Evolutionary conservation across 1,284 basidiomycete genomes (phyloP).

Genomic region (Trametes polyzona): DNA sequence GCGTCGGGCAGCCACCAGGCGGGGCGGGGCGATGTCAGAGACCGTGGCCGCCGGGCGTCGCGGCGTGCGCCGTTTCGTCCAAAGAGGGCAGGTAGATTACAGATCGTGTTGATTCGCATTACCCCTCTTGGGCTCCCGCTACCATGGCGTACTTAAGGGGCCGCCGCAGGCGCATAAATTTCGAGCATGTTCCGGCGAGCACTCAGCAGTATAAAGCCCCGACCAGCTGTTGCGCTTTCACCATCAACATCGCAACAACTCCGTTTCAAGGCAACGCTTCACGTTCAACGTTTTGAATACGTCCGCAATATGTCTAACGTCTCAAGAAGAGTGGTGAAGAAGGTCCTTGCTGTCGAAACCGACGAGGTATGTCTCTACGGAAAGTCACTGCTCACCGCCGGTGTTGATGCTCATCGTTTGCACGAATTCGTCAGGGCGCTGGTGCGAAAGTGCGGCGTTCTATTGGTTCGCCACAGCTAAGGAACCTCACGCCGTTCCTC

Average conservation of each 20-base stretch:
- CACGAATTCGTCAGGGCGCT: constrained; percentile 56
- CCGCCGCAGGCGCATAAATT: not conserved
- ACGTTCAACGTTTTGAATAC: constrained; percentile 6
- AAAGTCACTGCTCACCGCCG: no score
- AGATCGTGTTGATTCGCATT: constrained; percentile 2
- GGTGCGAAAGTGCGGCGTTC: constrained; percentile 89
- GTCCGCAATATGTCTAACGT: constrained; percentile 37
- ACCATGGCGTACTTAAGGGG: not conserved
- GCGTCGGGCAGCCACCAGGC: no score
- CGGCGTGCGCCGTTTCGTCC: constrained; percentile 29
- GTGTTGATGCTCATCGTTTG: not conserved
- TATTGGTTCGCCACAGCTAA: constrained; percentile 77
- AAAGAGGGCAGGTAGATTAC: constrained; percentile 26
- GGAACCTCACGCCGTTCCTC: constrained; percentile 89
- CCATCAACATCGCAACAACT: not conserved
- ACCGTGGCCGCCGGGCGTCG: not conserved
- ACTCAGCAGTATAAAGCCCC: constrained; percentile 13
- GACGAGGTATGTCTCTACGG: constrained; percentile 67
- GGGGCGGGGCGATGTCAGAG: no score
- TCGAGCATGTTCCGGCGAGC: constrained; percentile 24
- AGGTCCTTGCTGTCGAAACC: constrained; percentile 80
- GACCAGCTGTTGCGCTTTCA: not conserved
- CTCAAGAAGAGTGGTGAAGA: constrained; percentile 76
- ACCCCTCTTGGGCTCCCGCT: not conserved
- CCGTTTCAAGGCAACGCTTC: not conserved